Base-by-base conservation (phyloP, 1,284 basidiomycete species). In the Termitomyces sp. region DNA sequence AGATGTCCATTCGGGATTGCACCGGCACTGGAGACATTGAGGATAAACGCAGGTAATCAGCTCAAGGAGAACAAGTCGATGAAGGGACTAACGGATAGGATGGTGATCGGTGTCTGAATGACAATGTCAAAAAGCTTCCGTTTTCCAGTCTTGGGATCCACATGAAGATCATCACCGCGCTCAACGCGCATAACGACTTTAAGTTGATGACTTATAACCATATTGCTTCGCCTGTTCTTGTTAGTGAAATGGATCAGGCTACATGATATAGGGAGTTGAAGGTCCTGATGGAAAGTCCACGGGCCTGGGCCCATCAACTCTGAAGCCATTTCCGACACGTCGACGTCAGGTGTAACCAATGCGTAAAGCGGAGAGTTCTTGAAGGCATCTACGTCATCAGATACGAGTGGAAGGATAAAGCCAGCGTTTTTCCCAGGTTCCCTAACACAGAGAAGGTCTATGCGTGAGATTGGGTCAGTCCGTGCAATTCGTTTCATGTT, bases 91-190 rank as follows among this genome's bases (percentile, higher is more conserved):
- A 92, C 90, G 7, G 90, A 90, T 51, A 92, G 78, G 54, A 93
- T 83, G 54, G 87, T 82, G 28, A 94, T 77, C 0, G 92, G 91
- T 0, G 83, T 83, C 64, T 92, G 90, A 54, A 98, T 86, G 49
- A 94, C 87, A 62, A 98, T 94, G 70, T 98, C 95, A 70, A 90
- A 94, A 65, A 90, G 70, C 69, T 92, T 94, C 58, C 83, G 78
- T 67, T 82, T 87, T 40, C 88, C 81, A 3, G 76, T 83, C 68
- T 84, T 86, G 13, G 79, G 63, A 62, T 92, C 90, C 6, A 88
- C 51, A 31, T 78, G 75, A 26, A 71, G 59, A 62, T 86, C 84
- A 63, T 91, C 89, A 1, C 89, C 90, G 39, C 87, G 79, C 70
- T 95, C 90, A 13, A 98, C 89, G 15, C 94, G 79, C 61, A 98